phyloP scores from a whole-genome alignment of 78 protist species.

The Isochrysis galbana region DNA sequence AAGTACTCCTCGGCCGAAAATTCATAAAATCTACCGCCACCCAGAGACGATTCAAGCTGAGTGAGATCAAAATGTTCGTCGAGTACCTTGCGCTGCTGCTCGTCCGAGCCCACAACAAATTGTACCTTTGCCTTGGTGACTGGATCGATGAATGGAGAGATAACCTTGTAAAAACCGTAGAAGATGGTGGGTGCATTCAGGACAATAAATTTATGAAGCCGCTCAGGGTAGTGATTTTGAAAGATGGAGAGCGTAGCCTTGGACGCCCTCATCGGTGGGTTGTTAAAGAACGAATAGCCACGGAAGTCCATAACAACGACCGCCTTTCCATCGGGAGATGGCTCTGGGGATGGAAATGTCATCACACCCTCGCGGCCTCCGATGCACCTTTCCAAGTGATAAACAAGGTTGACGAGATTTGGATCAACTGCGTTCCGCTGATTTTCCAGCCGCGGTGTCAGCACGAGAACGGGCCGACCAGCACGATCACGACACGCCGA shows the following conservation, averaged over 20 bases:
- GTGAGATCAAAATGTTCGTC: background rate
- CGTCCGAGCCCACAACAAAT: too few relatives aligned
- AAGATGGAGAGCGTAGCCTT: background rate
- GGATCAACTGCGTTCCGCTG: background rate
- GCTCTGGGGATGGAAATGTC: too few relatives aligned
- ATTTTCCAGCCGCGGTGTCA: background rate
- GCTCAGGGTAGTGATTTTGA: background rate
- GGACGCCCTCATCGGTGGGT: background rate
- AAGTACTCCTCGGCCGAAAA: too few relatives aligned
- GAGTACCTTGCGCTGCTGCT: background rate
- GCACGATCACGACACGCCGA: background rate
- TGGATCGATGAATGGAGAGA: background rate
- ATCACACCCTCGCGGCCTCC: background rate
- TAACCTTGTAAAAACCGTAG: background rate
- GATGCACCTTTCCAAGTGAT: background rate
- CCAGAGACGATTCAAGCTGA: background rate
- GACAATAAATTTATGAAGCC: background rate
- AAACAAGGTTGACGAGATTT: background rate
- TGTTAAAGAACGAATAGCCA: background rate
- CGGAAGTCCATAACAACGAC: background rate
- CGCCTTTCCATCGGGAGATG: background rate
- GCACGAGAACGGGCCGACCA: background rate
- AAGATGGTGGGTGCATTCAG: background rate
- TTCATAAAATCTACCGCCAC: too few relatives aligned
- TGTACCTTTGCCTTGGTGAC: background rate